A percentile compares a stretch with the other conserved stretches of the same genome.
Conservation (phyloP, 2,329 filamentous ascomycete genomes). For the Aspergillus fischeri region DNA sequence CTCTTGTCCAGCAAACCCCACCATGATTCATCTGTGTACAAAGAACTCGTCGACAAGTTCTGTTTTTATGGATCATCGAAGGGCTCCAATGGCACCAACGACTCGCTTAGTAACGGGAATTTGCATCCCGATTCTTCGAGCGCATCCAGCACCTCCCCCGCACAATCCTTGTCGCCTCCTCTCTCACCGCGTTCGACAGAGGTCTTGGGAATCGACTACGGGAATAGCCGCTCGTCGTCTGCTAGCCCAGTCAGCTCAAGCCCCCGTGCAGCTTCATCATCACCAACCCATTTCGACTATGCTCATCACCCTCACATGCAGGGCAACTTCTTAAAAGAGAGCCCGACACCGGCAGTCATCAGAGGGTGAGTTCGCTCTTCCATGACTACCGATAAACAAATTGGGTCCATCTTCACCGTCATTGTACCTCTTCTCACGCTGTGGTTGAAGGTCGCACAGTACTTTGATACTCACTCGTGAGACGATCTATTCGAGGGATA, state of each 20-base stretch:
- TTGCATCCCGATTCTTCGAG: neutral
- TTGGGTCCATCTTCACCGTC: neutral
- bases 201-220: constrained; percentile 6
- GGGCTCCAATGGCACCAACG: constrained; percentile 21
- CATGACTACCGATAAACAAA: constrained; percentile 4
- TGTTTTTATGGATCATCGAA: constrained; percentile 69
- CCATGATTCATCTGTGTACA: constrained; percentile 84
- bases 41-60: constrained; percentile 97
- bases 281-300: constrained; percentile 40
- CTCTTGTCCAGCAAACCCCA: constrained; percentile 60
- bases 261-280: constrained; percentile 28
- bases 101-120: neutral
- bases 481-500: neutral
- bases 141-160: constrained; percentile 1
- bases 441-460: neutral
- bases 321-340: constrained; percentile 43
- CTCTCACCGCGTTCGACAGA: constrained; percentile 23
- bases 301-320: constrained; percentile 40
- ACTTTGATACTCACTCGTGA: neutral
- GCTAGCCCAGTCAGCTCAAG: constrained; percentile 33
- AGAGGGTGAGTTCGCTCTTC: constrained; percentile 26
- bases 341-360: constrained; percentile 43
- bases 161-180: constrained; percentile 21
- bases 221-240: constrained; percentile 41
- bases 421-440: neutral